Percentiles rank a stretch among this genome's conserved stretches.
Conservation (phyloP, 2,329 filamentous ascomycete species). For the Golovinomyces cichoracearum region DNA sequence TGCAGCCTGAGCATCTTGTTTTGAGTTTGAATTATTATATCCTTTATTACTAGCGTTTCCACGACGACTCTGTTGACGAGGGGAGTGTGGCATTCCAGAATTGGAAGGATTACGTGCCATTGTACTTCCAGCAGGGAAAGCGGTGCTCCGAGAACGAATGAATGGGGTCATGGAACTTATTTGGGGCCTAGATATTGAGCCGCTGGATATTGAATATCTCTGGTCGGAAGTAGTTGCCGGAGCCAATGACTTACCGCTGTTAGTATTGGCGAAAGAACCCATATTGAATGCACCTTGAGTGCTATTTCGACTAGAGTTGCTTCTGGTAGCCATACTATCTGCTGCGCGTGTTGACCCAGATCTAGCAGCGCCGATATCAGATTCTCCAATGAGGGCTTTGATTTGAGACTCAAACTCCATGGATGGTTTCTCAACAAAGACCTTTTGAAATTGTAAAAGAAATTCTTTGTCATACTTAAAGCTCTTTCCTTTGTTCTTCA, state of each 20-base stretch:
- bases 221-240: constrained; percentile 53
- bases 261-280: constrained; percentile 37
- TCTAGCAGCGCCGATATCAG: constrained; percentile 34
- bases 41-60: constrained; percentile 38
- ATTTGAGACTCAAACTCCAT: constrained; percentile 80
- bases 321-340: constrained; percentile 22
- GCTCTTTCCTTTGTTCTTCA: constrained; percentile 50
- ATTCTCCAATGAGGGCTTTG: constrained; percentile 62
- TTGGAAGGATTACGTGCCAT: constrained; percentile 42
- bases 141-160: constrained; percentile 29
- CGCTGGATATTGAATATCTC: constrained; percentile 41
- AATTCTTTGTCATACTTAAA: constrained; percentile 94
- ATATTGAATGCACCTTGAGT: constrained; percentile 32
- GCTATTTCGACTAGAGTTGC: constrained; percentile 23
- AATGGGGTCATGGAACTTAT: constrained; percentile 33
- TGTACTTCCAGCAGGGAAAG: constrained; percentile 31
- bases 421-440: constrained; percentile 92
- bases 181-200: constrained; percentile 23
- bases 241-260: constrained; percentile 34
- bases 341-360: constrained; percentile 36
- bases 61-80: constrained; percentile 34
- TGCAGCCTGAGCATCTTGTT: constrained; percentile 41
- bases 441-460: constrained; percentile 80
- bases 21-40: constrained; percentile 20
- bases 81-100: constrained; percentile 39